Evolutionary conservation across 192 early-diverging fungal species (phyloP), one percentile per base, ranked within the genome.

Genomic region (Geranomyces michiganensis): DNA sequence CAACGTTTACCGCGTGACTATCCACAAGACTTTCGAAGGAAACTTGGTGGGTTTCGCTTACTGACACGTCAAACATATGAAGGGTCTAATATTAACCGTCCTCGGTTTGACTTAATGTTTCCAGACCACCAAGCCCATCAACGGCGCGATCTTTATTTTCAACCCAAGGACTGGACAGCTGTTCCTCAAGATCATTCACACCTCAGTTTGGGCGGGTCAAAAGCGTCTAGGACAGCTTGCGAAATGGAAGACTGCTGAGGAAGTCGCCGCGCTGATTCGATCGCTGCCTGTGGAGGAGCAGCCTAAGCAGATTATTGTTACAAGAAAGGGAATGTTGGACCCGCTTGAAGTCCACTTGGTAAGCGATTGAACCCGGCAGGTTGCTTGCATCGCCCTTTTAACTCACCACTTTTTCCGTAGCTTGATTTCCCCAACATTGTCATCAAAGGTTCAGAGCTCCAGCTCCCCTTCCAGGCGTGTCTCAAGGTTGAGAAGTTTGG

Each of bases 191-290:
- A 96, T 99, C 77, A 99, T 99, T 83, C 97, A 99, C 78, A 98
- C 96, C 17, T 97, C 95, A 8, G 96, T 98, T 43, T 99, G 96
- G 96, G 96, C 96, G 17, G 96, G 96, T 27, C 97, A 99, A 78
- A 99, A 99, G 79, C 95, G 97, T 83, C 85, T 99, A 22, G 97
- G 97, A 65, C 97, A 99, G 83, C 81, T 99, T 71, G 97, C 97
- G 41, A 99, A 99, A 72, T 99, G 97, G 97, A 99, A 99, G 88
- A 98, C 97, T 3, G 97, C 97, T 13, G 97, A 99, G 91, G 97
- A 99, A 93, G 95, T 97, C 0, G 97, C 95, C 31, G 97, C 97
- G 26, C 86, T 99, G 79, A 96, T 99, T 87, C 92, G 97, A 64
- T 99, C 97, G 12, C 78, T 99, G 58, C 96, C 97, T 32, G 90